Evolutionary conservation across 73 alveolate genomes (phyloP).

Genomic region (Symbiodinium pilosum): DNA sequence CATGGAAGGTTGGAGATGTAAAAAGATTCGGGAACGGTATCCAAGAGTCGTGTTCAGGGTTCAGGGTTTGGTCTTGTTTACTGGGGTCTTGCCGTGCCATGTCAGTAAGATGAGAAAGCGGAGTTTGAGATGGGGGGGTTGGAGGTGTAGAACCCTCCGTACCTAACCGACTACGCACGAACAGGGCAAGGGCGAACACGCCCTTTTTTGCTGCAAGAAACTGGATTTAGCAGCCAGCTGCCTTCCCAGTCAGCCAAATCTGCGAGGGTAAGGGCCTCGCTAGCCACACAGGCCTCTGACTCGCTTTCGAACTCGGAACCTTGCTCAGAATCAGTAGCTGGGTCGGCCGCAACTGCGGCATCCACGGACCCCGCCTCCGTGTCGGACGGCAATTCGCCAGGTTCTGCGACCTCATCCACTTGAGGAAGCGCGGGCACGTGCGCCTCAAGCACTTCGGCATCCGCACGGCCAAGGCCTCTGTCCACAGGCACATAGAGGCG

Average conservation of each 20-base stretch:
- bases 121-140: too few species aligned
- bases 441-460: background rate
- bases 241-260: background rate
- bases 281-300: background rate
- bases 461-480: background rate
- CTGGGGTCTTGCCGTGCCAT: too few species aligned
- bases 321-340: background rate
- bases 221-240: background rate
- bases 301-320: background rate
- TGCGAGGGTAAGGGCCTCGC: background rate
- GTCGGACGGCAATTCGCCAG: background rate
- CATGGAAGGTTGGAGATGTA: too few species aligned
- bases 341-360: too few species aligned
- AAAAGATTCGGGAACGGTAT: too few species aligned
- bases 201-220: too few species aligned
- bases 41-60: too few species aligned
- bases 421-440: background rate
- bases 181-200: too few species aligned
- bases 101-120: too few species aligned
- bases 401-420: background rate
- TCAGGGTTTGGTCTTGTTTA: too few species aligned
- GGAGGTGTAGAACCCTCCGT: too few species aligned
- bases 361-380: background rate
- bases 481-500: background rate
- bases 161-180: too few species aligned